Conservation (phyloP, 2,329 filamentous ascomycete genomes). For the Trichoderma koningiopsis region DNA sequence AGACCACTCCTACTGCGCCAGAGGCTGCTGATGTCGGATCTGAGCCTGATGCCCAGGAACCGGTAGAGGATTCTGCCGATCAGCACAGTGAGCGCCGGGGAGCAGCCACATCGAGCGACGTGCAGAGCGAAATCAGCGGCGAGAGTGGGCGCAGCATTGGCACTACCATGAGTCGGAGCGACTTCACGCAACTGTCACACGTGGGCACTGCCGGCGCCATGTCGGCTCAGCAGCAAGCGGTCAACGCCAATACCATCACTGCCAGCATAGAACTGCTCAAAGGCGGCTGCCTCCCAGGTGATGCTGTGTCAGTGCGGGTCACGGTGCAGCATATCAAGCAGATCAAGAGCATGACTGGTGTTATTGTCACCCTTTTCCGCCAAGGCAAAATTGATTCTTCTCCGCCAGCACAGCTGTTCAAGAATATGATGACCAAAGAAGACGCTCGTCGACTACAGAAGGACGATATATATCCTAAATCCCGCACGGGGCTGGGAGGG, state of each 20-base stretch:
- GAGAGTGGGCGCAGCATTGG: conserved; percentile 70
- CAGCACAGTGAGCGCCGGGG: conserved; percentile 35
- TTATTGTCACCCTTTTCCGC: conserved; percentile 89
- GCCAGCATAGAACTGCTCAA: conserved; percentile 81
- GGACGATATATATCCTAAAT: conserved; percentile 85
- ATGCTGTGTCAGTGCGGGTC: conserved; percentile 77
- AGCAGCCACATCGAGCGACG: conserved; percentile 53
- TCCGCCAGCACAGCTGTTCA: conserved; percentile 55
- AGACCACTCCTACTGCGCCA: conserved; percentile 44
- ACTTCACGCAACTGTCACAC: conserved; percentile 43
- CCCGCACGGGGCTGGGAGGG: conserved; percentile 81
- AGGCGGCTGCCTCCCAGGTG: conserved; percentile 83
- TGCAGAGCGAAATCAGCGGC: conserved; percentile 69
- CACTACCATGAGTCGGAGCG: conserved; percentile 59
- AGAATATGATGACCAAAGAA: conserved; percentile 58
- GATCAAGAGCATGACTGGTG: conserved; percentile 86
- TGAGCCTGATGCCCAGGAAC: conserved; percentile 45
- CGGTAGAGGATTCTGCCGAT: conserved; percentile 31
- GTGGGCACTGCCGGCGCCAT: conserved; percentile 34
- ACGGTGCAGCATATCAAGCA: conserved; percentile 85
- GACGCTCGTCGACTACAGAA: conserved; percentile 69
- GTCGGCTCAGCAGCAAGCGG: conserved; percentile 45
- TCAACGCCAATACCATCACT: conserved; percentile 78
- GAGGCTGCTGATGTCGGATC: conserved; percentile 44
- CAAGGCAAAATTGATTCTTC: conserved; percentile 86